These are phyloP conservation scores for Eucalyptus sp. DNA, from an alignment of 345 rosid genomes.

Conservation along the genomic window DNA sequence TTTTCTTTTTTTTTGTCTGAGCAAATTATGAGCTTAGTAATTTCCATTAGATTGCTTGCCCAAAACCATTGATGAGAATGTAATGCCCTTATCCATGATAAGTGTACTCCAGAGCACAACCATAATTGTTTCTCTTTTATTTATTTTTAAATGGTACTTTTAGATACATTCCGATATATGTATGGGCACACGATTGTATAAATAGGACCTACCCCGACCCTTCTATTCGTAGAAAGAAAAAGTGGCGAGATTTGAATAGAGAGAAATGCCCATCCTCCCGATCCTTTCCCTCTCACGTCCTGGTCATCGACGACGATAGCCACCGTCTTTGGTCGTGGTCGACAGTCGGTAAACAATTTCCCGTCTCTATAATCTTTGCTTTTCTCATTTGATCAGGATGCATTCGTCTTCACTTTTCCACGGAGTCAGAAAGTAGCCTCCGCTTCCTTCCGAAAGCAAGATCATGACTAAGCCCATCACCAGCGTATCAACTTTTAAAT, in stretches of 20 bases:
- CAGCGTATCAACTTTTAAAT: not conserved
- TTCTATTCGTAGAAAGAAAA: not conserved
- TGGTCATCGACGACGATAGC: not conserved
- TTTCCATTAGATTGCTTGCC: too few species aligned
- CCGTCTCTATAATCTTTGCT: not conserved
- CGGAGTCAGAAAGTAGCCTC: not conserved
- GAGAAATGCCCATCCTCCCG: not conserved
- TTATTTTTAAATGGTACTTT: too few species aligned
- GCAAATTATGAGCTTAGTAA: too few species aligned
- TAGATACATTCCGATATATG: too few species aligned
- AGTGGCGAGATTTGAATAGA: not conserved
- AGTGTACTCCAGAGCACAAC: too few species aligned
- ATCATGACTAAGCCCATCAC: not conserved
- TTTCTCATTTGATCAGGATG: not conserved
- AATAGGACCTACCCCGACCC: not conserved
- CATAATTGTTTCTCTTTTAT: too few species aligned
- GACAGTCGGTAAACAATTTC: not conserved
- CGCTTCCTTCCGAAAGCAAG: not conserved
- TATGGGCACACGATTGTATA: not conserved
- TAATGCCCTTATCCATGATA: too few species aligned
- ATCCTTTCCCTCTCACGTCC: not conserved
- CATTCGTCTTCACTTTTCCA: not conserved
- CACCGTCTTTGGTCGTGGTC: not conserved
- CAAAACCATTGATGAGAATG: too few species aligned
- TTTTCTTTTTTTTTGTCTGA: too few species aligned